Base-by-base conservation (phyloP, 768 basidiomycete species). In the Boletellus ananas region DNA sequence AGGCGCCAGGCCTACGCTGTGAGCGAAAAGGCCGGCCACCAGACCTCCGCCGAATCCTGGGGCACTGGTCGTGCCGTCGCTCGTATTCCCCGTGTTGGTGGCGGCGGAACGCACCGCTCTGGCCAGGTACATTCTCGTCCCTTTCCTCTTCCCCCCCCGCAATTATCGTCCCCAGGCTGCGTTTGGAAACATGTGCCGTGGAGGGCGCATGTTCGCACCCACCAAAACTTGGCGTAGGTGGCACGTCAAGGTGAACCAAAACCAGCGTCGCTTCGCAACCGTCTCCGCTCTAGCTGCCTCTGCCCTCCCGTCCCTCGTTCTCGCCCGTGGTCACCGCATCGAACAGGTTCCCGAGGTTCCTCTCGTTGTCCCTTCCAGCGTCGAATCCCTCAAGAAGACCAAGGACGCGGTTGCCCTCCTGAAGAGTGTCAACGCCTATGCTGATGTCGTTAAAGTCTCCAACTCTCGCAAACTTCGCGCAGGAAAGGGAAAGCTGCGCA, bases 161-260 rank as follows among this genome's bases (percentile, higher is more conserved):
- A 41, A 62, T 35, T 51, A 34, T 41, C 12, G 20, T 33, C 14
- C 33, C 21, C 49, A 95, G 87, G 96, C 92, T 70, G 96, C 96
- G 29, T 98, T 98, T 77, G 96, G 96, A 67, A 98, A 98, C 88
- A 98, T 99, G 96, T 98, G 95, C 81, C 90, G 96, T 73, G 95
- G 96, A 68, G 96, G 96, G 79, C 93, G 96, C 69, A 98, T 99
- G 96, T 98, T 99, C 74, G 95, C 95, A 25, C 96, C 96, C 16
- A 98, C 95, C 76, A 97, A 96, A 80, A 90, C 84, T 69, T 98
- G 94, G 95, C 88, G 95, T 75, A 94, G 85, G 72, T 99, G 96
- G 96, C 96, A 99, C 77, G 90, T 98, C 79, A 99, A 97, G 79
- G 90, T 97, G 54, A 94, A 94, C 85, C 90, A 94, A 80, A 95